Evolutionary conservation across 345 rosid species (phyloP), one percentile per base, ranked within the genome.

Genomic region (Euphorbia tirucalli): DNA sequence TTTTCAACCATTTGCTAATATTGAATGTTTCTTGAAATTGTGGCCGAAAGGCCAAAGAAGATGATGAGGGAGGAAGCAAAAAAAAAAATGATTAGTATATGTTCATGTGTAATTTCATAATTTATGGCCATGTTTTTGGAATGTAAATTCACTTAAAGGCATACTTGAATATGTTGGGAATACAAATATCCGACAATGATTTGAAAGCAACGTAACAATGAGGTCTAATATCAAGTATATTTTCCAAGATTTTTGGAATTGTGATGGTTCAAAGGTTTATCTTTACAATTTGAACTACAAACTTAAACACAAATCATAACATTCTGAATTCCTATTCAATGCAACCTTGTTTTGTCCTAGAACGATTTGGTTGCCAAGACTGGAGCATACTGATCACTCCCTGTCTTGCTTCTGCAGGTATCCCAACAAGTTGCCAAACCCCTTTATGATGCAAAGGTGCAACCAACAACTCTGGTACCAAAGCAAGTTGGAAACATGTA

Each of bases 401-500:
- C 3, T 74, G 24, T 41, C 60, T 24, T 74, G 71, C 43, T 35
- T 74, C 64, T 81, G 59, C 81, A 96, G 98, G 86, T 83, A 46
- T 89, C 99, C 61, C 99, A 96, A 77, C 96, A 91, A 82, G 83
- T 85, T 65, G 88, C 99, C 13, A 96, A 96, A 89, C 84, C 97
- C 41, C 82, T 91, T n/a, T 96, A 89, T 56, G 95, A 89, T 63
- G 72, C 82, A 22, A 96, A 88, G 88, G 97, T 93, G 74, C 93
- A 88, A 76, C 95, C 98, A 13, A 80, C 96, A 50, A 91, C 96
- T 72, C 81, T 93, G 85, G 37, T 96, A 62, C 99, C 99, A 30
- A 96, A 96, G 73, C 89, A 91, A 93, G 96, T 91, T n/a, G 99
- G 99, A 72, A 96, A 96, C 87, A 96, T 91, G 98, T 93, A 96